Base-by-base conservation (phyloP, 2,329 filamentous ascomycete species). In the Alternaria novae-zelandiae region DNA sequence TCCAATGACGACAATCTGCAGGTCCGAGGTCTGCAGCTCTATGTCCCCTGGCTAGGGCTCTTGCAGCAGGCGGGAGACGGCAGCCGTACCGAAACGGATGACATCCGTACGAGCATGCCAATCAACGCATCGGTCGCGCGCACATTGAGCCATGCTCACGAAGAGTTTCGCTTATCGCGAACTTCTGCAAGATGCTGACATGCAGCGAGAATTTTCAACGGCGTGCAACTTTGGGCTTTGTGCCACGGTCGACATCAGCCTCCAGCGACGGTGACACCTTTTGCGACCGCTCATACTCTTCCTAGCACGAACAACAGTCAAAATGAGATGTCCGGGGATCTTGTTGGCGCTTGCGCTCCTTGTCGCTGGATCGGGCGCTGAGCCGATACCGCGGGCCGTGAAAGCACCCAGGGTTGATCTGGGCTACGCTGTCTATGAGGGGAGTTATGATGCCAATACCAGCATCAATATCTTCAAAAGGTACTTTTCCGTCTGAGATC, bases 381-480 rank as follows among this genome's bases (percentile, higher is more conserved):
- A 74, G 63, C 70, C 72, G 10, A 65, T 74, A 26, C 66, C 68
- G 43, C 60, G 67, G 30, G 69, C 66, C 61, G 64, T 68, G 26
- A 67, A 70, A 56, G 62, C 69, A 43, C 73, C 74, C 20, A 68
- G 56, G 17, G 73, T 79, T 30, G 76, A 79, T 60, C 64, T 79
- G 45, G 76, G 74, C 55, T 79, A 79, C 50, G 68, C 71, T 6
- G 61, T 74, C 30, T 79, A 79, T 49, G 65, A 77, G 32, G 76
- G 75, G 3, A 67, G 58, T 32, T 66, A 70, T 23, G 71, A 77
- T 66, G 59, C 60, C 28, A 60, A 60, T 30, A 73, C 61, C 62
- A 68, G 67, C 17, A 67, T 78, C 53, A 75, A 79, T 55, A 63
- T 64, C 49, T 79, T 79, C 71, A 77, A 79, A 63, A 72, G 76